Evolutionary conservation across 2,329 filamentous ascomycete genomes (phyloP).

Genomic region (Monosporascus ibericus): DNA sequence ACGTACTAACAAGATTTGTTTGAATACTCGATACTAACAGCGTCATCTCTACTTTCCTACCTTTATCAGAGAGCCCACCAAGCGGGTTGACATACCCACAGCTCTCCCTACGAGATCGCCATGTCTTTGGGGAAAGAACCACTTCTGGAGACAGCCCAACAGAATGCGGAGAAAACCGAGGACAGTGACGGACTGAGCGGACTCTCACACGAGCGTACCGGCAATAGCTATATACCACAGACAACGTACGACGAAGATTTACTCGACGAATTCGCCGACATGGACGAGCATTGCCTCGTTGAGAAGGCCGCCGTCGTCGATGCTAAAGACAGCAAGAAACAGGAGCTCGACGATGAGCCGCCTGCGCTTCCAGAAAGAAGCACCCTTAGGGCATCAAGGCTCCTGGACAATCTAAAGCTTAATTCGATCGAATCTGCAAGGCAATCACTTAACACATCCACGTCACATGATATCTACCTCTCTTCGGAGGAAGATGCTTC

Average conservation of each 20-base stretch:
- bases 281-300: slow-evolving; percentile 20
- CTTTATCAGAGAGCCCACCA: background rate
- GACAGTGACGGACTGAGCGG: too few species aligned
- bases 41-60: background rate
- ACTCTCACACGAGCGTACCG: slow-evolving; percentile 10
- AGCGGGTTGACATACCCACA: background rate
- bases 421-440: slow-evolving; percentile 24
- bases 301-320: slow-evolving; percentile 22
- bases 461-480: slow-evolving; percentile 55
- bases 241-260: slow-evolving; percentile 15
- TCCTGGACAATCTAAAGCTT: slow-evolving; percentile 35
- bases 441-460: slow-evolving; percentile 26
- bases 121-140: background rate
- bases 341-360: slow-evolving; percentile 21
- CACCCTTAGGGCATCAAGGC: slow-evolving; percentile 40
- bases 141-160: background rate
- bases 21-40: background rate
- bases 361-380: slow-evolving; percentile 47
- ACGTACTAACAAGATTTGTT: background rate
- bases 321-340: slow-evolving; percentile 17
- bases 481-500: slow-evolving; percentile 62
- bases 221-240: slow-evolving; percentile 15
- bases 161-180: background rate
- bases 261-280: slow-evolving; percentile 19
- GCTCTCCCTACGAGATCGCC: background rate